Evolutionary conservation across 83 land plant species (phyloP), one percentile per base, ranked within the genome.

Genomic region (Picea abies): DNA sequence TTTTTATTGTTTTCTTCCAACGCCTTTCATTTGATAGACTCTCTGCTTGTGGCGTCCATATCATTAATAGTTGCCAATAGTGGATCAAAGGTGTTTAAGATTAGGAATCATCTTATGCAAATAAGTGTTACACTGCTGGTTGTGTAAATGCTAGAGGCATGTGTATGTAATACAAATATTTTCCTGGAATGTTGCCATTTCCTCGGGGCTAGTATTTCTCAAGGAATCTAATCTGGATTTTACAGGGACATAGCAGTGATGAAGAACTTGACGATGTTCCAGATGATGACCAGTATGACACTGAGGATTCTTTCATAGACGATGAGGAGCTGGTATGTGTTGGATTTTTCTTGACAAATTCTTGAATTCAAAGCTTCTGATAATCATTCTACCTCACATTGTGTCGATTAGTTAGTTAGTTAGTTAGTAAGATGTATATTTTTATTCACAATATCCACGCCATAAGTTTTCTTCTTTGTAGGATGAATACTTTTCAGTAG

Each of bases 401-500:
- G 56, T 52, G 10, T 11, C 2, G 56, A 52, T 52, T 52, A 52
- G 14, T 16, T 76, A 35, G 29, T 29, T 19, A 29, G 29, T 29
- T 76, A n/a, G 63, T 44, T 76, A 15, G 49, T n/a, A 56, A 78
- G 47, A 58, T 78, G 60, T 47, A 9, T 60, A 7, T 19, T 80
- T 80, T n/a, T 32, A 80, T 8, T 80, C 19, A 12, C 32, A 17
- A 52, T 52, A 52, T 52, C 56, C 12, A 52, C 56, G 10, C 56
- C 56, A 52, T 16, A 37, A 69, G n/a, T 17, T 78, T 41, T 32
- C 23, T 41, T 64, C 16, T 49, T 47, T 86, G 63, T 83, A 97
- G 99, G 93, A 97, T 90, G 99, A 94, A 63, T 97, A 97, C 84
- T 97, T 97, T 80, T 84, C 94, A 80, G 99, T 95, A 86, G 99